Percentiles rank a stretch among this genome's conserved stretches.
Evolutionary conservation across 2,329 filamentous ascomycete genomes (phyloP).

Genomic region (Colletotrichum echinochloae): DNA sequence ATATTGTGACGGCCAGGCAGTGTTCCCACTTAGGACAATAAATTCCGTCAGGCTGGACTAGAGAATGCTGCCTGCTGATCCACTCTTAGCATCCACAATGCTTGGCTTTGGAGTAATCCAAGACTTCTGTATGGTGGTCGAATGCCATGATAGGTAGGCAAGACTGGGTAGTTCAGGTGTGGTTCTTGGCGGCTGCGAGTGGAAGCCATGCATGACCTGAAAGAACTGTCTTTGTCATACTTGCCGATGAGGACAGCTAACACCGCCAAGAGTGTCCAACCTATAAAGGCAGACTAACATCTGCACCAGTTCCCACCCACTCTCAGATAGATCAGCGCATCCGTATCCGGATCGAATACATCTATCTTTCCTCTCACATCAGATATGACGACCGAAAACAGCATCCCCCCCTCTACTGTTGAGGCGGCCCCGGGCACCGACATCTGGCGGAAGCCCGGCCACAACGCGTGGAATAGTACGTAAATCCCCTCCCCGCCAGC

Average conservation of each 20-base stretch:
- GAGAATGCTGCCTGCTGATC: not conserved
- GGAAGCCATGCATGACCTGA: too few relatives aligned
- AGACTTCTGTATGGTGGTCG: too few relatives aligned
- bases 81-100: not conserved
- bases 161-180: too few relatives aligned
- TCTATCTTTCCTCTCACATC: not conserved
- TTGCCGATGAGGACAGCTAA: too few relatives aligned
- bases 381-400: not conserved
- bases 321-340: not conserved
- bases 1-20: too few relatives aligned
- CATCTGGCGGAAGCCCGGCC: constrained; percentile 77
- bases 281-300: not conserved
- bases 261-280: not conserved
- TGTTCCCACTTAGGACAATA: not conserved
- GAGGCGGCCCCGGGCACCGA: constrained; percentile 72
- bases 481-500: not conserved
- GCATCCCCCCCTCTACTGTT: constrained; percentile 58
- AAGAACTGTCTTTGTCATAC: too few relatives aligned
- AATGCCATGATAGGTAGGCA: too few relatives aligned
- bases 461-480: constrained; percentile 70
- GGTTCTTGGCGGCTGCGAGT: too few relatives aligned
- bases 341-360: not conserved
- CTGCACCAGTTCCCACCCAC: not conserved
- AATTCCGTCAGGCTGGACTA: not conserved
- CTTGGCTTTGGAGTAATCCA: not conserved